These are phyloP conservation scores for Gnaphalium uliginosum DNA, from an alignment of 129 eudicot species.

Conservation along the genomic window DNA sequence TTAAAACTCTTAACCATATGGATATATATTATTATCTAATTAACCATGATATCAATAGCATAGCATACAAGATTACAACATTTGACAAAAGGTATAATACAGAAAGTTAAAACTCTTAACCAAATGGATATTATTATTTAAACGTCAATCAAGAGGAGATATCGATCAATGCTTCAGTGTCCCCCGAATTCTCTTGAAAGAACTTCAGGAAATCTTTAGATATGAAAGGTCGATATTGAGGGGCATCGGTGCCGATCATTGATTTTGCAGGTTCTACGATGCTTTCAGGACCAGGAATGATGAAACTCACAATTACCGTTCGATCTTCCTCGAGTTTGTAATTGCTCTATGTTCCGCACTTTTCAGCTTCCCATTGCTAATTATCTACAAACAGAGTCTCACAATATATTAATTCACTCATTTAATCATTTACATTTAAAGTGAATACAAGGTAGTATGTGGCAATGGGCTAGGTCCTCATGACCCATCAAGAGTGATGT, in stretches of 20 bases:
- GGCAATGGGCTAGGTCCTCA: no score
- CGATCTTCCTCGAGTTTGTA: conserved; percentile 41
- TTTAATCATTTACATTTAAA: no score
- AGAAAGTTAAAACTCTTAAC: no score
- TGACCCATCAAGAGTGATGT: no score
- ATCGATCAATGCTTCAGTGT: no score
- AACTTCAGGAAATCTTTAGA: conserved; percentile 26
- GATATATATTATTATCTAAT: no score
- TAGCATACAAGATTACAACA: not conserved
- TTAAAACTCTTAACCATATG: no score
- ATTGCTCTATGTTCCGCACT: conserved; percentile 54
- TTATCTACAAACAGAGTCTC: conserved; percentile 31
- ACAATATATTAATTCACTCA: no score
- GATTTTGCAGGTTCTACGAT: conserved; percentile 32
- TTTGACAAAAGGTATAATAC: not conserved
- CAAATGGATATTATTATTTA: no score
- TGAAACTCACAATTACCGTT: conserved; percentile 35
- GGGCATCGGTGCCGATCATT: not conserved
- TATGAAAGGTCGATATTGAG: conserved; percentile 21
- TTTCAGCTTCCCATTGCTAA: conserved; percentile 54
- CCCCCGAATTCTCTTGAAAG: conserved; percentile 22
- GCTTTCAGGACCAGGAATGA: conserved; percentile 35
- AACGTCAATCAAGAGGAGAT: conserved; percentile 22
- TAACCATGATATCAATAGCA: no score
- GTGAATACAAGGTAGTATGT: no score